phyloP scores from a whole-genome alignment of 441 rosid species.

The Bruguiera hainesii region DNA sequence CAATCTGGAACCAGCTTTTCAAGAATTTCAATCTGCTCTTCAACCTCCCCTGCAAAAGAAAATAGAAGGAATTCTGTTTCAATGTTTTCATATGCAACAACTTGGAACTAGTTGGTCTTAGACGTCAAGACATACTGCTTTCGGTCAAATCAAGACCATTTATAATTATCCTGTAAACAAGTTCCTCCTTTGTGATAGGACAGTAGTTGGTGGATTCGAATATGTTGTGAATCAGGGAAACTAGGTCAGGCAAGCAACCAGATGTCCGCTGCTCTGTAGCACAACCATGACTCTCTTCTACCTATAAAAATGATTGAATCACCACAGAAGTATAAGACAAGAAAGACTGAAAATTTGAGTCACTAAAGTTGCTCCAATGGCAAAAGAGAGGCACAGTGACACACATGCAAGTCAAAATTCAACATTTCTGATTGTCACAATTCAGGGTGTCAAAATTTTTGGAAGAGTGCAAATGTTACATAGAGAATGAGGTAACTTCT shows the following conservation, averaged over 20 bases:
- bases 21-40: slow-evolving; percentile 47
- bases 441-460: background rate
- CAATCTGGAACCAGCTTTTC: slow-evolving; percentile 50
- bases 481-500: background rate
- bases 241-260: slow-evolving; percentile 33
- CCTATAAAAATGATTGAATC: slow-evolving; percentile 14
- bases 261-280: slow-evolving; percentile 18
- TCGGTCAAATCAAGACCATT: slow-evolving; percentile 35
- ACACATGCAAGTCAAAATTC: background rate
- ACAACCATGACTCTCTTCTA: slow-evolving; percentile 14
- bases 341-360: background rate
- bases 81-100: background rate
- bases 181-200: slow-evolving; percentile 53
- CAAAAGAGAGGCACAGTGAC: background rate
- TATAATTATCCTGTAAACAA: slow-evolving; percentile 47
- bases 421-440: background rate
- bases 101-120: background rate
- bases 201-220: slow-evolving; percentile 32
- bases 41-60: slow-evolving; percentile 40
- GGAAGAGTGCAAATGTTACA: background rate
- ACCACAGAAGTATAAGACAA: background rate
- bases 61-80: background rate
- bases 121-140: slow-evolving; percentile 26
- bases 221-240: slow-evolving; percentile 33
- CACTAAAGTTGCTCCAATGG: background rate